These are phyloP conservation scores for Colletotrichum lupini DNA, from an alignment of 2,329 filamentous ascomycete genomes.

Conservation along the genomic window DNA sequence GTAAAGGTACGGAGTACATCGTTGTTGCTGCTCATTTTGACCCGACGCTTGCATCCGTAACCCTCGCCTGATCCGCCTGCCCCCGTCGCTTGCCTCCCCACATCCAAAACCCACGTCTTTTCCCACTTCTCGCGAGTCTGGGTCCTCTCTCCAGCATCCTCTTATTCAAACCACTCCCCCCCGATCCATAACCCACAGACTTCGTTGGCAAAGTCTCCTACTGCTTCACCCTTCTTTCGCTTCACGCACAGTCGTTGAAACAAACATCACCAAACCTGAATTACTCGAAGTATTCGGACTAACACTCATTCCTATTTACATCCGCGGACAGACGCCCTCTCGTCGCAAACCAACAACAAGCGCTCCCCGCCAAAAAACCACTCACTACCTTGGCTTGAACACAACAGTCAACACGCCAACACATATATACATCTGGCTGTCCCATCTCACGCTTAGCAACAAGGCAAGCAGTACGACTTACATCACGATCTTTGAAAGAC, in stretches of 20 bases:
- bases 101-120: constrained; percentile 24
- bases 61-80: constrained; percentile 1
- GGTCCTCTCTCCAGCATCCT: constrained; percentile 7
- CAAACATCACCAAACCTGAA: constrained; percentile 42
- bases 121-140: constrained; percentile 9
- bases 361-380: constrained; percentile 8
- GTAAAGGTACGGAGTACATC: neutral
- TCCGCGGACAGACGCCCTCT: constrained; percentile 33
- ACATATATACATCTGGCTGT: constrained; percentile 19
- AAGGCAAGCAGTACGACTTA: neutral
- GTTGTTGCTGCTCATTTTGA: constrained; percentile 5
- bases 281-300: constrained; percentile 45
- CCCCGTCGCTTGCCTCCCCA: constrained; percentile 16
- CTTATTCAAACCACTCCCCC: constrained; percentile 32
- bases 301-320: constrained; percentile 34
- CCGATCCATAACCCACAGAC: constrained; percentile 45
- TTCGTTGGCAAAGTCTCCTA: constrained; percentile 68
- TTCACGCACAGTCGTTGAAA: constrained; percentile 33
- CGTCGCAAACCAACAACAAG: constrained; percentile 36
- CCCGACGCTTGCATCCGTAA: neutral
- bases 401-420: constrained; percentile 9
- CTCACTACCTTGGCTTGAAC: constrained; percentile 21
- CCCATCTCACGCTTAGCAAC: neutral
- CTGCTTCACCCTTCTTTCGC: neutral
- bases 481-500: constrained; percentile 8